Evolutionary conservation across 139 green algal genomes (phyloP).

Genomic region (Micromonas commoda): DNA sequence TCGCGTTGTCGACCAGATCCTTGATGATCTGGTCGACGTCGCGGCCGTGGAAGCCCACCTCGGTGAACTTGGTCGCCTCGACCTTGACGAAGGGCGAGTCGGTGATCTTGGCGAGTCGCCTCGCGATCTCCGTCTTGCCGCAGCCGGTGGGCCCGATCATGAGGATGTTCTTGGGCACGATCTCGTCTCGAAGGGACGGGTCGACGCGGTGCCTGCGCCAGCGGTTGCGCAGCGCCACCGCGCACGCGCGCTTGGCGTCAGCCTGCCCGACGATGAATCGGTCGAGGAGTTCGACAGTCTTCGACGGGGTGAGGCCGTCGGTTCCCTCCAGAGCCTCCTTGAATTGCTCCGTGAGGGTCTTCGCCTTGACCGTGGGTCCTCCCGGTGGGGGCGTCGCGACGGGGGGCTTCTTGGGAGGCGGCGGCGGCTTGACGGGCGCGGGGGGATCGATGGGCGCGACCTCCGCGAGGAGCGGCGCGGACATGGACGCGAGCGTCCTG

Average conservation of each 20-base stretch:
- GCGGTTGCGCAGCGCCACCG: conserved; percentile 84
- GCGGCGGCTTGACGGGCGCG: background rate
- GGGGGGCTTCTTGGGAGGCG: too few species aligned
- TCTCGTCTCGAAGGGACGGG: conserved; percentile 65
- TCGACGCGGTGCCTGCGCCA: conserved; percentile 78
- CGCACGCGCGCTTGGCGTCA: conserved; percentile 85
- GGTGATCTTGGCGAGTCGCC: conserved; percentile 84
- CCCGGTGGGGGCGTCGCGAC: background rate
- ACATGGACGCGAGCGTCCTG: too few species aligned
- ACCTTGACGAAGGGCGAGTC: conserved; percentile 96
- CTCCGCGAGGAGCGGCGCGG: too few species aligned
- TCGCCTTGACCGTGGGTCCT: background rate
- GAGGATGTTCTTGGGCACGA: conserved; percentile 95
- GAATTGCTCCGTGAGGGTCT: background rate
- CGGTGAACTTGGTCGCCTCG: conserved; percentile 96
- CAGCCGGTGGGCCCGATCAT: conserved; percentile 89
- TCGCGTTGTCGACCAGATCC: conserved; percentile 73
- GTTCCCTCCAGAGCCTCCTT: background rate
- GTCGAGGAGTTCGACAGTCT: conserved; percentile 74
- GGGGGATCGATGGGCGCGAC: background rate
- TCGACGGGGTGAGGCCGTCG: conserved; percentile 48
- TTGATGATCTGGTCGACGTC: conserved; percentile 95
- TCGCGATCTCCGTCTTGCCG: conserved; percentile 94
- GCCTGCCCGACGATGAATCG: conserved; percentile 79
- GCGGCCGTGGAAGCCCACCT: conserved; percentile 92